A percentile compares a stretch with the other conserved stretches of the same genome.
phyloP scores from a whole-genome alignment of 345 rosid species.

The Nasturtium officinale region DNA sequence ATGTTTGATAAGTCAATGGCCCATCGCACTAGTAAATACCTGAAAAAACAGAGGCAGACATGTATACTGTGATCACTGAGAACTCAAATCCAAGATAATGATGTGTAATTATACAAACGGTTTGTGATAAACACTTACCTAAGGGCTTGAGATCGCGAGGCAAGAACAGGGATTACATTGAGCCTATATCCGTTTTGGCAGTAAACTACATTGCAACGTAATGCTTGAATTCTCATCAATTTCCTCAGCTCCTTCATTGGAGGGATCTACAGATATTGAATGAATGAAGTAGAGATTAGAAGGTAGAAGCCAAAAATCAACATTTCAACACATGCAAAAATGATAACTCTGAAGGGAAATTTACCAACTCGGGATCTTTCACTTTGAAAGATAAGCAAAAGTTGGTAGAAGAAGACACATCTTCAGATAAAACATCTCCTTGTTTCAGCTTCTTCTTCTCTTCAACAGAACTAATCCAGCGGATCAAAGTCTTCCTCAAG shows the following conservation, averaged over 20 bases:
- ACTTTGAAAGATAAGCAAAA: constrained; percentile 65
- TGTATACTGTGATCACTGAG: background rate
- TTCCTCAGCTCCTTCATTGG: constrained; percentile 68
- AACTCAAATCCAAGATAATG: constrained; percentile 7
- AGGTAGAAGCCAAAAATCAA: background rate
- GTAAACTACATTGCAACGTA: constrained; percentile 66
- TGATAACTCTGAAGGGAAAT: background rate
- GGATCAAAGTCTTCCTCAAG: constrained; percentile 66
- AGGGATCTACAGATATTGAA: constrained; percentile 50
- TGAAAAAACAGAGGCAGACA: constrained; percentile 36
- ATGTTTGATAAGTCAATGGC: constrained; percentile 57
- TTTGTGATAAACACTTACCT: constrained; percentile 48
- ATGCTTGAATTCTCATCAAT: constrained; percentile 69
- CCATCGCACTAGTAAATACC: constrained; percentile 78
- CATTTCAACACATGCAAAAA: background rate
- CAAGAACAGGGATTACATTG: constrained; percentile 71
- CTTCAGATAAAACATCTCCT: constrained; percentile 51
- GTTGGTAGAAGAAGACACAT: constrained; percentile 56
- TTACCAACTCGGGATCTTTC: constrained; percentile 55
- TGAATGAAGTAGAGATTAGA: background rate
- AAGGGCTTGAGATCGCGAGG: constrained; percentile 83
- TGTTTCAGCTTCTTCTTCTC: constrained; percentile 48
- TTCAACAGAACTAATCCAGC: constrained; percentile 61
- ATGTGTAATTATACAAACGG: background rate
- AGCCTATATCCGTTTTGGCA: constrained; percentile 65